Evolutionary conservation across 2,329 filamentous ascomycete species (phyloP), one percentile per base, ranked within the genome.

Genomic region (Harringtonia aguacate): DNA sequence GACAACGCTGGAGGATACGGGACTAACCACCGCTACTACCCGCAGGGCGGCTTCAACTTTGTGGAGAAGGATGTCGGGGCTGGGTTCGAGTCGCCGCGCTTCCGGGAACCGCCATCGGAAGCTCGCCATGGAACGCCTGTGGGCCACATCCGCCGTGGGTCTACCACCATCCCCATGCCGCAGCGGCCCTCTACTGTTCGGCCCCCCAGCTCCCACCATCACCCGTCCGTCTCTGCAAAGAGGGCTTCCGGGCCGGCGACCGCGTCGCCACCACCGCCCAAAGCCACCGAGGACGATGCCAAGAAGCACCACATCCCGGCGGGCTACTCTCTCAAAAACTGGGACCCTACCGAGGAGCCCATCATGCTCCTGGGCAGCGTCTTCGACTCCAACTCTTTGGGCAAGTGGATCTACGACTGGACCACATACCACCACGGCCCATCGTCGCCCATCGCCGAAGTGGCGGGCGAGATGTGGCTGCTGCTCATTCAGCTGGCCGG

Each of bases 401-500:
- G 92, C 58, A 95, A 95, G 67, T 98, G 92, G 92, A 94, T 98
- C 58, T 98, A 95, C 65, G 92, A 97, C 72, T 98, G 92, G 92
- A 95, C 92, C 17, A 86, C 95, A 51, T 95, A 86, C 68, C 81
- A 84, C 61, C 81, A 94, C 53, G 86, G 86, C 31, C 77, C 87
- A 14, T 77, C 77, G 34, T 87, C 84, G 12, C 86, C 88, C 41
- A 86, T 95, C 58, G 79, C 88, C 43, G 88, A 95, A 52, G 81
- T 94, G 64, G 89, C 92, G 3, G 92, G 90, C 53, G 89, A 97
- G 57, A 73, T 98, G 44, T 98, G 92, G 92, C 75, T 97, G 21
- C 74, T 95, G 39, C 76, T 97, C 47, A 97, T 97, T 62, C 86
- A 95, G 64, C 73, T 97, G 37, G 84, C 88, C 14, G 88, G 87